These are phyloP conservation scores for Stentor coeruleus DNA, from an alignment of 73 alveolate genomes.

Conservation along the genomic window DNA sequence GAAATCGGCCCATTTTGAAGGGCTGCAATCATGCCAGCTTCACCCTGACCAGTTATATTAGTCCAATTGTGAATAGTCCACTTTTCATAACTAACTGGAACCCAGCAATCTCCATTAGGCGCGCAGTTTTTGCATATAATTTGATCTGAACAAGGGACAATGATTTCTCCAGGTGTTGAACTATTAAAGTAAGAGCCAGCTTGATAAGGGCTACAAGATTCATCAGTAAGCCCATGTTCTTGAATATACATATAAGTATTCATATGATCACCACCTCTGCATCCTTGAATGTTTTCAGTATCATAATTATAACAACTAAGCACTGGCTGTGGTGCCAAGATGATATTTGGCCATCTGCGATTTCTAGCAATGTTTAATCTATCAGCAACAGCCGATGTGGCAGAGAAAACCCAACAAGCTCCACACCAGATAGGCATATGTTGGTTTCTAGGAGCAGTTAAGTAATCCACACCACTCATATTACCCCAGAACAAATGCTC, in stretches of 20 bases:
- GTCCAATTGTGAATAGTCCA: conserved; percentile 53
- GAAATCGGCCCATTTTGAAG: conserved; percentile 88
- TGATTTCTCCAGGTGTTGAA: conserved; percentile 32
- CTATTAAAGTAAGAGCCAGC: conserved; percentile 40
- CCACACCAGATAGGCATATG: conserved; percentile 85
- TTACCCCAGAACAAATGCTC: conserved; percentile 62
- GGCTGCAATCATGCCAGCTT: conserved; percentile 83
- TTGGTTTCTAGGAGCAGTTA: conserved; percentile 62
- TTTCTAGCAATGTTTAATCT: conserved; percentile 73
- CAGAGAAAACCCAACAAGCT: conserved; percentile 92
- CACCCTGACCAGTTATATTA: conserved; percentile 49
- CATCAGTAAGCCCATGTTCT: conserved; percentile 63
- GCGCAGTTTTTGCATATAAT: conserved; percentile 43
- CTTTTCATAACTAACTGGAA: conserved; percentile 47
- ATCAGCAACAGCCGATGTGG: conserved; percentile 69
- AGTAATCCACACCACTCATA: conserved; percentile 60
- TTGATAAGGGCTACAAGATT: conserved; percentile 68
- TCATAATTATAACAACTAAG: conserved; percentile 69
- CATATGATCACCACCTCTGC: conserved; percentile 79
- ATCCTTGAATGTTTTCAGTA: conserved; percentile 42
- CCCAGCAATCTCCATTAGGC: conserved; percentile 58
- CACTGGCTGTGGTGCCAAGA: conserved; percentile 68
- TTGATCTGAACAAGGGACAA: conserved; percentile 8
- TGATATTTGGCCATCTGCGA: conserved; percentile 72
- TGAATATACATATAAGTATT: conserved; percentile 56